Base-by-base conservation (phyloP, 2,329 filamentous ascomycete genomes). In the Trichoderma sp. region DNA sequence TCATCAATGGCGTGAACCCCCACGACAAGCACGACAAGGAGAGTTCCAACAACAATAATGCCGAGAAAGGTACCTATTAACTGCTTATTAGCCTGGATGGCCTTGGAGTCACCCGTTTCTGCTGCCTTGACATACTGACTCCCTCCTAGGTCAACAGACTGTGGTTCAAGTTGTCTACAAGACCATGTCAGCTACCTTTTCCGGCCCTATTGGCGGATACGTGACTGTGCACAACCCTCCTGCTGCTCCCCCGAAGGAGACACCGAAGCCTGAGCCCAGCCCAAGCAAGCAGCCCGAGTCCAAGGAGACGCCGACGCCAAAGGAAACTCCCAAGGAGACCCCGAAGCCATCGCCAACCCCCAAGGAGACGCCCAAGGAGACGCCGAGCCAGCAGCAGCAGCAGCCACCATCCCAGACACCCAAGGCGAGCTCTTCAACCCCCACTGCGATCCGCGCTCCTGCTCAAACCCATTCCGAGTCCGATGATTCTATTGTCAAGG, bases 201-300 rank as follows among this genome's bases (percentile, higher is more conserved):
- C 82, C 45, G 86, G 85, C n/a, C 79, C 81, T 6, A 81, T 88
- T 74, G 86, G 79, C 33, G 85, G 86, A 31, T 87, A 85, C 74
- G 82, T 82, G 41, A 87, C 86, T 6, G 66, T 85, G 11, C 79
- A 76, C 11, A 50, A 75, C 62, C 79, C 80, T 12, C 27, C 77
- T 33, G 60, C 77, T 45, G 60, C 77, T 45, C 63, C 72, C 7
- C 60, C 78, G 8, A 75, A 77, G 56, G 60, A 63, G 60, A 63
- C 60, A 1, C 74, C 63, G 4, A 73, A 76, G 31, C 68, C 62
- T 31, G 56, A 60, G 18, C 31, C 67, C 16, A 71, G 68, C n/a
- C 77, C 79, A n/a, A 74, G 12, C 38, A 63, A 67, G 35, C 65
- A 75, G 21, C n/a, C 71, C 8, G 53, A 73, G 24, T 45, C 41